Evolutionary conservation across 1,139 yeast genomes (phyloP), one percentile per base, ranked within the genome.

Genomic region (Yamadazyma spencermartinsiae): DNA sequence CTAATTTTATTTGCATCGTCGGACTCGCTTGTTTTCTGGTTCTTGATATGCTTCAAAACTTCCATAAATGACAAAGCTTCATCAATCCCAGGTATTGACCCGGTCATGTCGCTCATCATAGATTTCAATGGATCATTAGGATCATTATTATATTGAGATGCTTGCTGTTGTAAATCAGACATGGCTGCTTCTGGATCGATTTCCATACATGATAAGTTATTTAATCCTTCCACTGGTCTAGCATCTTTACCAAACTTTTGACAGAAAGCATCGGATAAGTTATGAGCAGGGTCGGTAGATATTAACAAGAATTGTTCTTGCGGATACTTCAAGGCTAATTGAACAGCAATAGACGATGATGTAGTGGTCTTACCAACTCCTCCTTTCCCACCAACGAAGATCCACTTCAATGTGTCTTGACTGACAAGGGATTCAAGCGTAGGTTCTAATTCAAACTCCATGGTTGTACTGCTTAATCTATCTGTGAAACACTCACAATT

Each of bases 341-440:
- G 98, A 43, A 90, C 86, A 19, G 98, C 96, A 50, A 92, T 77
- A 16, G 98, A 89, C 36, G 96, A 90, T 1, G 98, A 90, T 3
- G 97, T 87, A 32, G 98, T 92, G 50, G 98, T 92, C 63, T 92
- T 92, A 52, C 98, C 98, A 28, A 92, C 98, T 65, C 98, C 98
- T 60, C 98, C 98, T 72, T 92, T 92, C 54, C 98, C 98, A 45
- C 98, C 98, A 31, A 90, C 98, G 58, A 92, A 92, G 49, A 92
- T 86, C 98, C 98, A 92, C 57, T 86, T 86, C 55, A 92, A 77
- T 13, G 92, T 67, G 24, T 76, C 85, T 49, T 84, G 88, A 23
- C 71, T 56, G 37, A 85, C 68, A 38, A 85, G 65, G 18, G 86
- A 79, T 51, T 79, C 79, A 50, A 85, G 73, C 25, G 84, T 80